phyloP scores from a whole-genome alignment of 257 asterid genomes.

The Solanum medicagineum region DNA sequence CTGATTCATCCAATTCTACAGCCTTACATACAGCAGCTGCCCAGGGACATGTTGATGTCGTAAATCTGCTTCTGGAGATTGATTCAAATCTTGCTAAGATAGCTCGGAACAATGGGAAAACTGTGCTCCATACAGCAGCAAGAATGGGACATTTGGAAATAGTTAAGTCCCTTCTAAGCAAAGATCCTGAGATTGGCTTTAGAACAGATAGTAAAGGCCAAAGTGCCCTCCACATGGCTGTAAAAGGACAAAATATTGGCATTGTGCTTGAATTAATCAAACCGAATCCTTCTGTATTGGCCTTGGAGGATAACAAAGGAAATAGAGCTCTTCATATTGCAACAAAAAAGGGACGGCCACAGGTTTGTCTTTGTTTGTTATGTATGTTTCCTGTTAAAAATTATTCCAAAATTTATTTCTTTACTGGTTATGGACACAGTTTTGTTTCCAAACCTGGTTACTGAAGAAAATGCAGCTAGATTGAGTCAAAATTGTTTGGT shows the following conservation, averaged over 20 bases:
- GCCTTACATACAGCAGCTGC: constrained; percentile 96
- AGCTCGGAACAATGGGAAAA: constrained; percentile 86
- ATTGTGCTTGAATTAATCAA: constrained; percentile 73
- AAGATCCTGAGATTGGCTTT: constrained; percentile 60
- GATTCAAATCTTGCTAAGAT: constrained; percentile 76
- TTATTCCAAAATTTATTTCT: background rate
- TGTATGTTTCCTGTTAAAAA: background rate
- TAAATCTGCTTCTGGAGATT: constrained; percentile 66
- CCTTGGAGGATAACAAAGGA: constrained; percentile 73
- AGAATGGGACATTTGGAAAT: constrained; percentile 96
- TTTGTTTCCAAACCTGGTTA: background rate
- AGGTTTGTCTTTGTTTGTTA: constrained; percentile 34
- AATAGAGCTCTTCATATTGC: constrained; percentile 87
- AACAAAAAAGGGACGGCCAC: constrained; percentile 68
- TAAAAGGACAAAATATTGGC: constrained; percentile 73
- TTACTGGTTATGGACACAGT: background rate
- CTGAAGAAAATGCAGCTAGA: background rate
- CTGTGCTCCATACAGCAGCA: constrained; percentile 86
- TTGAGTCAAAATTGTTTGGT: background rate
- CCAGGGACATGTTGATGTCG: constrained; percentile 68
- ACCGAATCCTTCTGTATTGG: constrained; percentile 65
- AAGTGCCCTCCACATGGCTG: constrained; percentile 93
- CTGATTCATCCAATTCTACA: constrained; percentile 73
- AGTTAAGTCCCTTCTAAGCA: constrained; percentile 56
- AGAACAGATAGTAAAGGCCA: constrained; percentile 88